Conservation (phyloP, 441 rosid genomes). For the Croton setiger region DNA sequence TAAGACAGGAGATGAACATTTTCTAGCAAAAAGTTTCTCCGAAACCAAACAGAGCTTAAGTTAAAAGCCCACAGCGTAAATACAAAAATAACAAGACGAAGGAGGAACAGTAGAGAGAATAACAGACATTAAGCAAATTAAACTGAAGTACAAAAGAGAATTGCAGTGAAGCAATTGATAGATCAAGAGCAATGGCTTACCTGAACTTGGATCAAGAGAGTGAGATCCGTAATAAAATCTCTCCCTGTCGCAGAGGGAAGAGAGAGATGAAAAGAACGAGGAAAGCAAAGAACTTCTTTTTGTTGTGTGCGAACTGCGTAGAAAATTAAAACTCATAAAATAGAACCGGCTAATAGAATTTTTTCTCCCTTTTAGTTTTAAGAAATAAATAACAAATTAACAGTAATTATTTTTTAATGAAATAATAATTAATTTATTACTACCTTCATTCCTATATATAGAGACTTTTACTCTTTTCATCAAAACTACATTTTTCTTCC, state of each 20-base stretch:
- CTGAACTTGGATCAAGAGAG: constrained; percentile 4
- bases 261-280: neutral
- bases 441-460: too few relatives aligned
- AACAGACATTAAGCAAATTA: neutral
- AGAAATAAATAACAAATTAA: too few relatives aligned
- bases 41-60: constrained; percentile 6
- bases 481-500: too few relatives aligned
- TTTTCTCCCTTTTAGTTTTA: too few relatives aligned
- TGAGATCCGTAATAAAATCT: constrained; percentile 11
- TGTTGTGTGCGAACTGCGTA: neutral
- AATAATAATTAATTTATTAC: too few relatives aligned
- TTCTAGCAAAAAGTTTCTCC: neutral
- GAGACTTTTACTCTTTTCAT: too few relatives aligned
- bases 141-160: neutral
- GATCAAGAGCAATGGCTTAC: constrained; percentile 14
- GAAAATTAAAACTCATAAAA: neutral
- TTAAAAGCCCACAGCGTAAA: neutral
- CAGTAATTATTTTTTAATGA: too few relatives aligned
- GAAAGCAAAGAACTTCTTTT: constrained; percentile 6
- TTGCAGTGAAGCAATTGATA: constrained; percentile 1
- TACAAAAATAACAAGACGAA: neutral
- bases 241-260: neutral
- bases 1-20: neutral
- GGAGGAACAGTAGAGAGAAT: neutral
- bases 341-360: neutral